Conservation (phyloP, 2,329 filamentous ascomycete species). For the Fusarium globosum region DNA sequence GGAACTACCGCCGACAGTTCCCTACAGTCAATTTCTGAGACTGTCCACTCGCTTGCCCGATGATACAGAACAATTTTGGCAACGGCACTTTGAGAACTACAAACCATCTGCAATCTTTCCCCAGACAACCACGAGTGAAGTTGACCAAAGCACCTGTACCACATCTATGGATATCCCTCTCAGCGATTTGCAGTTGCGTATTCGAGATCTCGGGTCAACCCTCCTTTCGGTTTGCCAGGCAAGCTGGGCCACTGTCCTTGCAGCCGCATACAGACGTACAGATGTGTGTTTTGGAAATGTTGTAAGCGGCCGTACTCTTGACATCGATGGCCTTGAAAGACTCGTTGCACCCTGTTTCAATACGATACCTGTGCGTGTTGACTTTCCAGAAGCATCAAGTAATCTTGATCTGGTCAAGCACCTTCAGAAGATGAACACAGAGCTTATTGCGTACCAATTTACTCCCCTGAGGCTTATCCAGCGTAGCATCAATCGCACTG, state of each 20-base stretch:
- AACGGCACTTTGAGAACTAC: constrained; percentile 63
- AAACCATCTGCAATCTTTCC: constrained; percentile 47
- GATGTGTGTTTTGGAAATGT: constrained; percentile 92
- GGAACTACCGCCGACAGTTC: constrained; percentile 59
- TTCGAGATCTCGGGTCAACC: constrained; percentile 67
- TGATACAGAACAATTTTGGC: constrained; percentile 75
- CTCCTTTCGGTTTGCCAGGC: constrained; percentile 77
- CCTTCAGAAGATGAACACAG: constrained; percentile 71
- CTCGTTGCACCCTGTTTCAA: constrained; percentile 95
- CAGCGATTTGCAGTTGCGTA: constrained; percentile 58
- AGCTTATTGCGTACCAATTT: constrained; percentile 76
- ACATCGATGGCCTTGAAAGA: constrained; percentile 72
- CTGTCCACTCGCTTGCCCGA: constrained; percentile 63
- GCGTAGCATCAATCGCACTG: constrained; percentile 53
- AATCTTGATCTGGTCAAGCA: constrained; percentile 68
- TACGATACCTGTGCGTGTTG: constrained; percentile 77
- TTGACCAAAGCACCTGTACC: constrained; percentile 46
- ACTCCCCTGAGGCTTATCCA: constrained; percentile 80
- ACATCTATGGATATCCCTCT: constrained; percentile 53
- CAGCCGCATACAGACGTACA: constrained; percentile 61
- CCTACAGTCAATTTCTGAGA: constrained; percentile 73
- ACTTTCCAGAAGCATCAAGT: constrained; percentile 59
- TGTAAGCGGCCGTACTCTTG: constrained; percentile 78
- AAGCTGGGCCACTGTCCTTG: constrained; percentile 75
- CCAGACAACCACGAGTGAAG: constrained; percentile 29